Conservation (phyloP, 1,284 basidiomycete species). For the Ganoderma multipileum region DNA sequence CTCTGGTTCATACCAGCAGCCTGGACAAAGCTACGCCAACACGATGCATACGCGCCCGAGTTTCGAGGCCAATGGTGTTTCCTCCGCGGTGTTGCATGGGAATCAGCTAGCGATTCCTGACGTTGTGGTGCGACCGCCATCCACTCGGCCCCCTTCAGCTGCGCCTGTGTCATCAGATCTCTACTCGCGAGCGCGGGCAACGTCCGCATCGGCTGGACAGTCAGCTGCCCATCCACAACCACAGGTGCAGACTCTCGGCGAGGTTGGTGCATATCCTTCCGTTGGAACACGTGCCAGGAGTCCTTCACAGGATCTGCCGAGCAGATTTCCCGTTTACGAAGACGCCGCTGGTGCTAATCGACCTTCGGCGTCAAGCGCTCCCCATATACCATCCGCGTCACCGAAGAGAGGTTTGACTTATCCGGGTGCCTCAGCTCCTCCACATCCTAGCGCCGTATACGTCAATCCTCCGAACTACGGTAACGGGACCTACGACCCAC, state of each 20-base stretch:
- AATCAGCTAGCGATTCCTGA: constrained; percentile 19
- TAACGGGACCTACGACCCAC: constrained; percentile 17
- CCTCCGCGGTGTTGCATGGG: constrained; percentile 1
- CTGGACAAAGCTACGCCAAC: constrained; percentile 14
- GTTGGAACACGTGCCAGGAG: constrained; percentile 8
- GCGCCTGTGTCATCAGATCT: background rate
- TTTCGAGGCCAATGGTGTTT: constrained; percentile 8
- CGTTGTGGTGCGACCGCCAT: constrained; percentile 29
- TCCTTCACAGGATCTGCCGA: constrained; percentile 19
- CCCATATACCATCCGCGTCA: constrained; percentile 20
- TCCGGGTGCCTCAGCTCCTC: constrained; percentile 29
- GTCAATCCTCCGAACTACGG: constrained; percentile 20
- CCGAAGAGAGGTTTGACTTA: constrained; percentile 29
- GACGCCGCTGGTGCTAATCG: constrained; percentile 14
- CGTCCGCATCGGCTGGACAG: constrained; percentile 17
- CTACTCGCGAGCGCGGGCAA: constrained; percentile 15
- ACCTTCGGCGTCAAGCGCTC: background rate
- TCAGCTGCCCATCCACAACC: constrained; percentile 15
- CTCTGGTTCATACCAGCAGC: constrained; percentile 15
- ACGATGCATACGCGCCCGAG: constrained; percentile 8
- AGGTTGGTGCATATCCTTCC: constrained; percentile 14
- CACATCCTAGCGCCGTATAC: constrained; percentile 11
- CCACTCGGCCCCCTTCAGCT: constrained; percentile 17
- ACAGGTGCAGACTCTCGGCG: background rate
- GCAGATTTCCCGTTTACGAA: constrained; percentile 25